Percentiles rank a stretch among this genome's conserved stretches.
These are phyloP conservation scores for Salicornia ramosissima DNA, from an alignment of 148 eudicot genomes.

Conservation along the genomic window DNA sequence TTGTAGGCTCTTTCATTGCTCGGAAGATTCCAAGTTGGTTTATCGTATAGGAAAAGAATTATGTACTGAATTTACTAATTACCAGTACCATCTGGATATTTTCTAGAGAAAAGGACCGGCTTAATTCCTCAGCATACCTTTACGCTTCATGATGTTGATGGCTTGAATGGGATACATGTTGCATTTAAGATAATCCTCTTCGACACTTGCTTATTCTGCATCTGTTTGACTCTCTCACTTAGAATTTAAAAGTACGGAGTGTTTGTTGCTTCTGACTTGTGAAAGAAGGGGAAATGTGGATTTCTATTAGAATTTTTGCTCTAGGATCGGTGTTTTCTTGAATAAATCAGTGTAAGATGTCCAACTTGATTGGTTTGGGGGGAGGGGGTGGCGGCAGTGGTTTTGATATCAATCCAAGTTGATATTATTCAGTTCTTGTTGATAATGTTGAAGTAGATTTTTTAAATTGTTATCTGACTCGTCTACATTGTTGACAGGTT, in stretches of 20 bases:
- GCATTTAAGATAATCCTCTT: too few species aligned
- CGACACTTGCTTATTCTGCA: not conserved
- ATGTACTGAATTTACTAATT: not conserved
- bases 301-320: not conserved
- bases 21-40: too few species aligned
- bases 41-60: too few species aligned
- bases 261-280: not conserved
- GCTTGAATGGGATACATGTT: too few species aligned
- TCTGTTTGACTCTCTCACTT: not conserved
- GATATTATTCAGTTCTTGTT: not conserved
- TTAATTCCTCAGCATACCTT: not conserved
- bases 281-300: not conserved
- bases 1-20: too few species aligned
- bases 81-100: not conserved
- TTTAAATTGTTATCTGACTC: not conserved
- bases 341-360: not conserved
- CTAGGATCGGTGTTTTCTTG: not conserved
- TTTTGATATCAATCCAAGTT: too few species aligned
- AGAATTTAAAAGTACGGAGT: not conserved
- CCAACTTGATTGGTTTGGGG: too few species aligned
- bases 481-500: conserved; percentile 44
- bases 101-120: not conserved
- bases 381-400: too few species aligned
- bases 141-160: conserved; percentile 3
- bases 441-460: not conserved